Conservation (phyloP, 225 moss, liverwort and hornwort genomes). For the Bryoerythrophyllum caledonicum region DNA sequence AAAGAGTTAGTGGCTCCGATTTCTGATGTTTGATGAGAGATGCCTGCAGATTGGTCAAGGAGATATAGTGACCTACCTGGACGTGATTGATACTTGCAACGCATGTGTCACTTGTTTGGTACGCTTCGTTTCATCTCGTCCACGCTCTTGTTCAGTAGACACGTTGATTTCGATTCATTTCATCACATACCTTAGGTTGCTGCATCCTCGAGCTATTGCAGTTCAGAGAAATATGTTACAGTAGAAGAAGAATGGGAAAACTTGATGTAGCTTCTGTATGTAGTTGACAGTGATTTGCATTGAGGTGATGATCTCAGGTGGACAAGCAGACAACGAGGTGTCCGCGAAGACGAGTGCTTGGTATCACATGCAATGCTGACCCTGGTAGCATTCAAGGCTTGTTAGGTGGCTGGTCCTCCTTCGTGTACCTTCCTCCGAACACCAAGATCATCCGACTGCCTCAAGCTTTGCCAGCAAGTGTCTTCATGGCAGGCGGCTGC, state of each 20-base stretch:
- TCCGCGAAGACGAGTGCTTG: slow-evolving; percentile 65
- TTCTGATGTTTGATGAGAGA: slow-evolving; percentile 19
- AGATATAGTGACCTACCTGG: slow-evolving; percentile 79
- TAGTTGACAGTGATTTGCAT: neutral
- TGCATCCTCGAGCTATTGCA: neutral
- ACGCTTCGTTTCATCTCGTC: slow-evolving; percentile 20
- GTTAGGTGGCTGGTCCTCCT: slow-evolving; percentile 81
- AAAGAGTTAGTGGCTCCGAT: neutral
- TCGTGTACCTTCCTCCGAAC: slow-evolving; percentile 73
- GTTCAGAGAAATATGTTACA: neutral
- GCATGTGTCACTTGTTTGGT: slow-evolving; percentile 83
- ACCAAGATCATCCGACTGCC: slow-evolving; percentile 75
- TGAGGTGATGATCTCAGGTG: slow-evolving; percentile 40
- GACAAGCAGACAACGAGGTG: slow-evolving; percentile 84
- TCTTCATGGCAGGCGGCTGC: slow-evolving; percentile 84
- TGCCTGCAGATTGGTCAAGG: slow-evolving; percentile 52
- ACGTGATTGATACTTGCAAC: slow-evolving; percentile 82
- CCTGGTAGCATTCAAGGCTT: slow-evolving; percentile 58
- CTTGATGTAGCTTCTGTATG: neutral
- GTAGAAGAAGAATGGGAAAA: neutral
- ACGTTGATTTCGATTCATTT: neutral
- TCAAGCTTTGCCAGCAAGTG: slow-evolving; percentile 50
- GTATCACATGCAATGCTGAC: slow-evolving; percentile 75
- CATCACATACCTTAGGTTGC: neutral
- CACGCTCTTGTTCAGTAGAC: neutral